Conservation (phyloP, 148 eudicot species). For the Rhododendron henanense region DNA sequence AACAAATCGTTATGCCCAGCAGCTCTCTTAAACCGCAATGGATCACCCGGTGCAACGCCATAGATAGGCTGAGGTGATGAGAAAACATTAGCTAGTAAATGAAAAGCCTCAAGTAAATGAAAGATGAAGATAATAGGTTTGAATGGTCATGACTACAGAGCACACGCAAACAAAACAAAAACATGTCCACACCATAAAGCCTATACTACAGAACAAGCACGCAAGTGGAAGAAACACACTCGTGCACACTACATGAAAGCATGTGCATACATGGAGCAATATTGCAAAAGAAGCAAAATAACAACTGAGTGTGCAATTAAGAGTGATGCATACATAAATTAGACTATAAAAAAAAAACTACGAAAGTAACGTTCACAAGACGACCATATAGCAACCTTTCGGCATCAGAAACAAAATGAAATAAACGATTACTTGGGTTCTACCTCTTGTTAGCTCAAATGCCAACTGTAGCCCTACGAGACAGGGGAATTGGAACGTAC, state of each 20-base stretch:
- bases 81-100: constrained; percentile 4
- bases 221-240: background rate
- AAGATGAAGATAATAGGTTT: background rate
- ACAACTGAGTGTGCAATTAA: background rate
- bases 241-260: background rate
- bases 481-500: background rate
- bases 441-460: background rate
- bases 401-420: background rate
- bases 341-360: background rate
- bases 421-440: background rate
- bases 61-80: constrained; percentile 51
- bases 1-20: constrained; percentile 67
- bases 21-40: constrained; percentile 63
- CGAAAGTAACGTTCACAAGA: background rate
- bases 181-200: background rate
- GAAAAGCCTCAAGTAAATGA: background rate
- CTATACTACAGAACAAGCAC: background rate
- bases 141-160: background rate
- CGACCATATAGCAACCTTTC: background rate
- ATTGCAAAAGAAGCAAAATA: background rate
- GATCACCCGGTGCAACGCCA: constrained; percentile 68
- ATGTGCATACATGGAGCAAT: background rate
- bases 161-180: background rate
- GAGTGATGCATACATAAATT: background rate
- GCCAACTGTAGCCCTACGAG: background rate